Percentiles rank a stretch among this genome's conserved stretches.
Conservation (phyloP, 1,139 yeast species). For the Entelexis paramagnoliae region DNA sequence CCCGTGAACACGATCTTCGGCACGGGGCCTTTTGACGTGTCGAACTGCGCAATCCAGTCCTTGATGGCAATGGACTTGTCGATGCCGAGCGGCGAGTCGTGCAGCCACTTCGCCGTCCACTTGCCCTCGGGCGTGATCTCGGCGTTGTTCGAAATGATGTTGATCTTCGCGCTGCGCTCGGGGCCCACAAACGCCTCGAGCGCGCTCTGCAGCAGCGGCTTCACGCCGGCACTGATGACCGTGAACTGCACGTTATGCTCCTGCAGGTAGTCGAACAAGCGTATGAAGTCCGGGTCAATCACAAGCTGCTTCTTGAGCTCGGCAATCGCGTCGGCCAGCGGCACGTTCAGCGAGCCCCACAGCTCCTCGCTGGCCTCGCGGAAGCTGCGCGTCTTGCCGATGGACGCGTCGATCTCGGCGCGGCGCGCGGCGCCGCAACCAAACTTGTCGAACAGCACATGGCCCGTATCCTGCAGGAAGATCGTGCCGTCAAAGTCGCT, state of each 20-base stretch:
- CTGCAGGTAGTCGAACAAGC: conserved; percentile 46
- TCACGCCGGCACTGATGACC: conserved; percentile 58
- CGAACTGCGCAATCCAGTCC: conserved; percentile 34
- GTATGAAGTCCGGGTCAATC: conserved; percentile 51
- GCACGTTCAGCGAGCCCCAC: conserved; percentile 38
- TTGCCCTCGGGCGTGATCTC: conserved; percentile 35
- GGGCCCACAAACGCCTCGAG: conserved; percentile 49
- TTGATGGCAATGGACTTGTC: conserved; percentile 53
- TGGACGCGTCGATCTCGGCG: conserved; percentile 33
- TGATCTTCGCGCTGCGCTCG: conserved; percentile 45
- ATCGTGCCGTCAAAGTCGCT: conserved; percentile 40
- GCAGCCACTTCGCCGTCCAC: conserved; percentile 54
- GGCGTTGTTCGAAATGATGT: conserved; percentile 52
- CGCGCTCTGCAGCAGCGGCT: conserved; percentile 51
- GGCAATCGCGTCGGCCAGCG: conserved; percentile 46
- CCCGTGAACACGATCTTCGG: conserved; percentile 38
- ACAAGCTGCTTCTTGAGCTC: conserved; percentile 43
- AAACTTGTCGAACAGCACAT: conserved; percentile 36
- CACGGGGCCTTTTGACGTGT: conserved; percentile 24
- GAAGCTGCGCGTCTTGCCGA: conserved; percentile 32
- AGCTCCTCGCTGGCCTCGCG: conserved; percentile 38
- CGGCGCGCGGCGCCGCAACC: conserved; percentile 38
- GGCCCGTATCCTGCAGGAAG: conserved; percentile 40
- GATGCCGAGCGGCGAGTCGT: conserved; percentile 55
- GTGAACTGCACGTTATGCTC: conserved; percentile 47